A percentile compares a stretch with the other conserved stretches of the same genome.
These are phyloP conservation scores for Neofusicoccum laricinum DNA, from an alignment of 2,329 filamentous ascomycete species.

Conservation along the genomic window DNA sequence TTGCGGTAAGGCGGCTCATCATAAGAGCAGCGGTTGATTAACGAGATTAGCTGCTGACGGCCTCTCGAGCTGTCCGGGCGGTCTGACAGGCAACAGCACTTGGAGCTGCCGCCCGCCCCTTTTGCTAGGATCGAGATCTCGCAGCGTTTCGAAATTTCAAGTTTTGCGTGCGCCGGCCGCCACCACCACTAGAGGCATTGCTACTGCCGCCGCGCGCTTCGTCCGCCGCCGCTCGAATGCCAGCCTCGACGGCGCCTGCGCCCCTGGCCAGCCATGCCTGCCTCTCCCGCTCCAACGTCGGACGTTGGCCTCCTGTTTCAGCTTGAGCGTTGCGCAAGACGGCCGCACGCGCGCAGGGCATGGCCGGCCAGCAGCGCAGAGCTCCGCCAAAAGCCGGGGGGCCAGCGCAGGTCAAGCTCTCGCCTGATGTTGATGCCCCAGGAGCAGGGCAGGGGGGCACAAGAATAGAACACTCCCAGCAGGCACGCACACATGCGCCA, in stretches of 20 bases:
- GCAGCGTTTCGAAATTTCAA: constrained; percentile 8
- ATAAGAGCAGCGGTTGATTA: constrained; percentile 8
- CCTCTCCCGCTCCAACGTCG: background rate
- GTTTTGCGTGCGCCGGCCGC: background rate
- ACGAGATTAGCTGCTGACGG: constrained; percentile 11
- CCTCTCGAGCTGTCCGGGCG: background rate
- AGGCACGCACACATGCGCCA: background rate
- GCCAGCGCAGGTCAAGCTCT: constrained; percentile 2
- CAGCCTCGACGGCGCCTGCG: background rate
- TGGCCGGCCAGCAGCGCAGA: background rate
- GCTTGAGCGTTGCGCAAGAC: constrained; percentile 14
- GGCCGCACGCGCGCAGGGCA: background rate
- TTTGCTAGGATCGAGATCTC: constrained; percentile 1
- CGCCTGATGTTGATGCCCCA: constrained; percentile 8
- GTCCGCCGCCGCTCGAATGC: background rate
- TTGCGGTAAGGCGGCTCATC: constrained; percentile 14
- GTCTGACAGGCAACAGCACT: constrained; percentile 7
- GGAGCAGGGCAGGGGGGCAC: constrained; percentile 7
- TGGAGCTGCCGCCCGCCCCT: background rate
- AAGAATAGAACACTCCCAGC: constrained; percentile 1
- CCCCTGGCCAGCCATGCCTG: background rate
- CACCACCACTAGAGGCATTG: background rate
- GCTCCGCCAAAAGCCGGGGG: background rate
- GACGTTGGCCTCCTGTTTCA: constrained; percentile 17
- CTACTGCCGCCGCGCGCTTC: background rate